Percentiles rank a stretch among this genome's conserved stretches.
These are phyloP conservation scores for Carpinus viminea DNA, from an alignment of 306 rosid species.

Conservation along the genomic window DNA sequence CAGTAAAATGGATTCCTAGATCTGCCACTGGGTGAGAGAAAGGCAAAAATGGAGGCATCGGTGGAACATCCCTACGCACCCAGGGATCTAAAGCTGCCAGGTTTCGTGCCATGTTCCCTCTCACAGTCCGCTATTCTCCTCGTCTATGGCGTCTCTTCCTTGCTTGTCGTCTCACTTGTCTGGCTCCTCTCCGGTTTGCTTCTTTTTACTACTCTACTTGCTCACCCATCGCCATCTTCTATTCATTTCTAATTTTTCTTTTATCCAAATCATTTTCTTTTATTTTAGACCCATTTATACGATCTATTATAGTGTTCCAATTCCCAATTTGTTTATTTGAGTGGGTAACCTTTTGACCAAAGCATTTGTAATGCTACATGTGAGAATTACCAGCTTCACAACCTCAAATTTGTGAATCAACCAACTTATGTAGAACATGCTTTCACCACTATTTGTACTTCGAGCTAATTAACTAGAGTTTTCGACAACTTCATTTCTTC, in stretches of 20 bases:
- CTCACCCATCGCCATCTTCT: not conserved
- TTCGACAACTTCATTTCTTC: not conserved
- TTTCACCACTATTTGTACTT: not conserved
- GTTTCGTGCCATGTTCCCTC: slow-evolving; percentile 57
- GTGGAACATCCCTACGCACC: slow-evolving; percentile 69
- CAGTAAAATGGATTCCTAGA: no score
- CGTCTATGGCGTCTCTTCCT: slow-evolving; percentile 38
- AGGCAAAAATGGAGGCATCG: slow-evolving; percentile 41
- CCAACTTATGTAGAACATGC: not conserved
- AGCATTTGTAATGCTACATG: not conserved
- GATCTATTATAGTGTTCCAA: not conserved
- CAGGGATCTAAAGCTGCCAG: slow-evolving; percentile 55
- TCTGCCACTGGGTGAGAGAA: not conserved
- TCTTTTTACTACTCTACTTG: not conserved
- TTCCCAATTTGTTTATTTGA: not conserved
- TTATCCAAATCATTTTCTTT: not conserved
- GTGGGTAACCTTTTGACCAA: not conserved
- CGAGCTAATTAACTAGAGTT: not conserved
- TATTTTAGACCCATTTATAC: not conserved
- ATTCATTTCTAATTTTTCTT: not conserved
- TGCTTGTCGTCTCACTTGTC: slow-evolving; percentile 41
- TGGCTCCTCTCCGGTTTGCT: slow-evolving; percentile 70
- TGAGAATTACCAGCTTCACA: not conserved
- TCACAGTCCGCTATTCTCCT: slow-evolving; percentile 53
- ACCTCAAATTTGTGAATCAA: not conserved